Percentiles rank a stretch among this genome's conserved stretches.
phyloP scores from a whole-genome alignment of 1,139 yeast species.

The Meyerozyma guilliermondii region DNA sequence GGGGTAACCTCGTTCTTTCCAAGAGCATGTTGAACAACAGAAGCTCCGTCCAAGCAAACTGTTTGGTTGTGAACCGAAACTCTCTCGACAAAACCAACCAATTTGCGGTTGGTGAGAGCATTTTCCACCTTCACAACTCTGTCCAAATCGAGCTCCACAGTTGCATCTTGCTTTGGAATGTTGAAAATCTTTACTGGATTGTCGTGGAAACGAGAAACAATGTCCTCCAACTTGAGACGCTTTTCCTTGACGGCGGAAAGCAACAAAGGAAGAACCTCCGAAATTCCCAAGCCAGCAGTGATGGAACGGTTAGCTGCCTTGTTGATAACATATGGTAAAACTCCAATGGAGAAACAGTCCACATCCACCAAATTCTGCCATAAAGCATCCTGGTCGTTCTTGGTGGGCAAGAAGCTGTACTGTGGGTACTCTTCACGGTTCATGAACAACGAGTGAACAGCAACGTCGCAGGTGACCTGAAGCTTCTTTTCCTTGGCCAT shows the following conservation, averaged over 20 bases:
- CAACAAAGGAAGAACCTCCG: constrained; percentile 78
- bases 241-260: constrained; percentile 76
- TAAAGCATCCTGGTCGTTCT: constrained; percentile 73
- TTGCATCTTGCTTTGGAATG: constrained; percentile 73
- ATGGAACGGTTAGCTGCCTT: constrained; percentile 55
- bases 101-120: constrained; percentile 23
- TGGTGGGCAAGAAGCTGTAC: constrained; percentile 70
- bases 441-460: constrained; percentile 74
- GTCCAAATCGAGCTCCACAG: constrained; percentile 80
- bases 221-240: constrained; percentile 66
- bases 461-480: constrained; percentile 86
- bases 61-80: constrained; percentile 77
- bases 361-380: constrained; percentile 72
- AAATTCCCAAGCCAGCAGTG: constrained; percentile 70
- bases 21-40: constrained; percentile 50
- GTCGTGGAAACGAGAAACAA: constrained; percentile 69
- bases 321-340: constrained; percentile 70
- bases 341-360: constrained; percentile 88
- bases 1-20: constrained; percentile 54
- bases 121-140: constrained; percentile 44
- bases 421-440: constrained; percentile 69
- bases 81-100: constrained; percentile 83
- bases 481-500: constrained; percentile 82
- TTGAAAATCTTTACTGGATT: constrained; percentile 81
- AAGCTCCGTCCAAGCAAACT: constrained; percentile 76